Evolutionary conservation across 805 yeast species (phyloP).

Genomic region (Kuraishia floccosa): DNA sequence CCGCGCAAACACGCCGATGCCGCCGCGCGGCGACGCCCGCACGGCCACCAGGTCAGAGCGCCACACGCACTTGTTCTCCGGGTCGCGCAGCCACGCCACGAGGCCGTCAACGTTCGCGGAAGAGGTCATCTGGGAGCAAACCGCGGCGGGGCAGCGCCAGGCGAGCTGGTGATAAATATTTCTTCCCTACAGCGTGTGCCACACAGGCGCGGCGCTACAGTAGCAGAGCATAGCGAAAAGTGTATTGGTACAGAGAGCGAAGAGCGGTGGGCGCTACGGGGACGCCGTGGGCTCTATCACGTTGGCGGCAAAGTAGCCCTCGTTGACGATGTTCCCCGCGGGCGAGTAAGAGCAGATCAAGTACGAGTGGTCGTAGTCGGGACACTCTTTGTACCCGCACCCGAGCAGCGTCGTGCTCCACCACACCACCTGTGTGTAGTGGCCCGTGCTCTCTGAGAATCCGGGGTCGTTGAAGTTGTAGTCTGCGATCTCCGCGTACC

Average conservation of each 20-base stretch:
- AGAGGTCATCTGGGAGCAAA: slow-evolving; percentile 20
- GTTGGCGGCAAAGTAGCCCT: slow-evolving; percentile 7
- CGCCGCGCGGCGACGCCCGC: slow-evolving; percentile 40
- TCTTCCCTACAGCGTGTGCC: too few relatives aligned
- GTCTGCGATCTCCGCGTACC: slow-evolving; percentile 56
- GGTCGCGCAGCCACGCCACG: slow-evolving; percentile 39
- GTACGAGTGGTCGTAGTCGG: slow-evolving; percentile 38
- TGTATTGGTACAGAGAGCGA: too few relatives aligned
- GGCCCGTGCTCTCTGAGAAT: slow-evolving; percentile 44
- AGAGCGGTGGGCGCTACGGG: too few relatives aligned
- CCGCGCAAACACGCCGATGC: slow-evolving; percentile 63
- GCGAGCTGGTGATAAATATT: too few relatives aligned
- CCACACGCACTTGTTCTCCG: slow-evolving; percentile 40
- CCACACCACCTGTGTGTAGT: slow-evolving; percentile 76
- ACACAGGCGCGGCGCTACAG: too few relatives aligned
- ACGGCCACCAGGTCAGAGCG: slow-evolving; percentile 32
- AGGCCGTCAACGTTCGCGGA: slow-evolving; percentile 18
- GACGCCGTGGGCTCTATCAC: too few relatives aligned
- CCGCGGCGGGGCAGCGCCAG: too few relatives aligned
- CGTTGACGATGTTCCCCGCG: slow-evolving; percentile 54
- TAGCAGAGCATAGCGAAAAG: too few relatives aligned
- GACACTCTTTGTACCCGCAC: slow-evolving; percentile 46
- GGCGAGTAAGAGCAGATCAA: slow-evolving; percentile 69
- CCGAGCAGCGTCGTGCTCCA: slow-evolving; percentile 48
- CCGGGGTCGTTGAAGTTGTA: slow-evolving; percentile 47